These are phyloP conservation scores for Lachnellula arida DNA, from an alignment of 2,329 filamentous ascomycete species.

Conservation along the genomic window DNA sequence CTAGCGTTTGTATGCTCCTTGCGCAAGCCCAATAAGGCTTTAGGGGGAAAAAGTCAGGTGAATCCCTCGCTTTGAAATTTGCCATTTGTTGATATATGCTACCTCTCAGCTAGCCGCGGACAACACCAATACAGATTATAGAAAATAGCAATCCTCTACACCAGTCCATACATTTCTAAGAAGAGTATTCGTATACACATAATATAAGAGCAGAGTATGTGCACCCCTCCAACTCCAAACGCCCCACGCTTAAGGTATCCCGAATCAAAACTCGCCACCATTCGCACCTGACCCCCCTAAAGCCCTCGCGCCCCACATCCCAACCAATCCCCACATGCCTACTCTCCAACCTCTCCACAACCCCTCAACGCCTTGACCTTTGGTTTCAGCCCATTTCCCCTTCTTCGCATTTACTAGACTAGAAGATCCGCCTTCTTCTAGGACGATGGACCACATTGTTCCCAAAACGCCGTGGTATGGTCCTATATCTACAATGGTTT, in stretches of 20 bases:
- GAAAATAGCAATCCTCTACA: background rate
- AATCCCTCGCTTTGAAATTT: too few relatives aligned
- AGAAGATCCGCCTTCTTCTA: slow-evolving; percentile 63
- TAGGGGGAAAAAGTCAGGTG: too few relatives aligned
- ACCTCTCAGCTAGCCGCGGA: too few relatives aligned
- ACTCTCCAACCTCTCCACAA: slow-evolving; percentile 55
- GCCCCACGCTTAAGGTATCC: background rate
- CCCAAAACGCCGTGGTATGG: slow-evolving; percentile 82
- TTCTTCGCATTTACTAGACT: background rate
- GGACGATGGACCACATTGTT: slow-evolving; percentile 82
- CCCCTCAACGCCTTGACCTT: slow-evolving; percentile 50
- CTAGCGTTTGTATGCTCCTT: too few relatives aligned
- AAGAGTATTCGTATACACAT: slow-evolving; percentile 10
- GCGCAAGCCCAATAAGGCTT: too few relatives aligned
- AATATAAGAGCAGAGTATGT: slow-evolving; percentile 18
- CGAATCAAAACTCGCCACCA: slow-evolving; percentile 28
- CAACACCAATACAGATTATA: too few relatives aligned
- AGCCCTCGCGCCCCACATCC: slow-evolving; percentile 43
- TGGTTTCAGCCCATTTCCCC: slow-evolving; percentile 26
- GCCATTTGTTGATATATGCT: too few relatives aligned
- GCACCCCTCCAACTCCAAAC: background rate
- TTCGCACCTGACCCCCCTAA: slow-evolving; percentile 26
- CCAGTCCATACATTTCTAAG: background rate
- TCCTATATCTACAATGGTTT: slow-evolving; percentile 76
- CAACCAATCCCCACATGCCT: slow-evolving; percentile 52